Evolutionary conservation across 805 yeast genomes (phyloP).

Genomic region (Pichia manshurica): DNA sequence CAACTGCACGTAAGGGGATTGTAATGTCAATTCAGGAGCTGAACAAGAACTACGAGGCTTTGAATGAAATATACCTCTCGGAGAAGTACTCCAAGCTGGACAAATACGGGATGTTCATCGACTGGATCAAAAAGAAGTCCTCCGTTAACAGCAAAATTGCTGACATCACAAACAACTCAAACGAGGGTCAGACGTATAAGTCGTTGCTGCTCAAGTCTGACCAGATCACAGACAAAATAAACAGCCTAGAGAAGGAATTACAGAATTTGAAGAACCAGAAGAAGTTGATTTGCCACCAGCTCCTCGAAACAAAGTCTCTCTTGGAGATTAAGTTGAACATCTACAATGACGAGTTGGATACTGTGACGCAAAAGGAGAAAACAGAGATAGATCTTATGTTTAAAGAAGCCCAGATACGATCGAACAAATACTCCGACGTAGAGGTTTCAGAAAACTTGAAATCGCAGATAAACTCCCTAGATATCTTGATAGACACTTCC

Average conservation of each 20-base stretch:
- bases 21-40: constrained; percentile 30
- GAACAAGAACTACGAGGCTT: constrained; percentile 39
- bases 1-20: constrained; percentile 28
- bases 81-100: constrained; percentile 28
- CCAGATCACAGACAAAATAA: constrained; percentile 35
- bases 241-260: constrained; percentile 33
- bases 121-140: constrained; percentile 37
- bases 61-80: constrained; percentile 40
- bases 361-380: constrained; percentile 20
- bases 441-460: constrained; percentile 20
- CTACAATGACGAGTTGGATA: constrained; percentile 33
- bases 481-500: constrained; percentile 20
- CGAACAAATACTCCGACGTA: not conserved
- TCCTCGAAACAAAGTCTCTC: constrained; percentile 43
- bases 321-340: constrained; percentile 44
- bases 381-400: constrained; percentile 14
- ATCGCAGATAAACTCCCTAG: constrained; percentile 23
- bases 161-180: constrained; percentile 34
- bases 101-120: constrained; percentile 23
- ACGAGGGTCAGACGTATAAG: constrained; percentile 38
- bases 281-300: constrained; percentile 32
- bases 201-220: constrained; percentile 31
- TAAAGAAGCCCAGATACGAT: constrained; percentile 2
- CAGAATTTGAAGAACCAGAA: constrained; percentile 32
- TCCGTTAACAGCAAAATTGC: constrained; percentile 33